These are phyloP conservation scores for Parietichytrium sp. DNA, from an alignment of 108 stramenopile species.

Conservation along the genomic window DNA sequence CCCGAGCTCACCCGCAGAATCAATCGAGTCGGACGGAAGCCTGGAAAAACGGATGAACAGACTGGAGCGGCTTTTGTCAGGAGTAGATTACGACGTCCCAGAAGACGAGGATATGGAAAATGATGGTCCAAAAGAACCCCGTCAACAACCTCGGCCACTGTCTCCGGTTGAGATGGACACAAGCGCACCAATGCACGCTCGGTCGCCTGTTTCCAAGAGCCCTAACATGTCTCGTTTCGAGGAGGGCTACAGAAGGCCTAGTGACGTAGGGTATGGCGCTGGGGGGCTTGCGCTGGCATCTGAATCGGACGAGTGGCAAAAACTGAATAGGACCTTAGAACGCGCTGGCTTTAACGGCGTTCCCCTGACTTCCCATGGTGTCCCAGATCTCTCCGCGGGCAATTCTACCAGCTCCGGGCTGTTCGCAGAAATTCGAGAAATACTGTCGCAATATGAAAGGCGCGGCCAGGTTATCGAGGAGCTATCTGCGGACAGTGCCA, in stretches of 20 bases:
- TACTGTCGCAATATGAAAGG: conserved; percentile 10
- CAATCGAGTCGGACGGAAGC: background rate
- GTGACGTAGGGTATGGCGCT: background rate
- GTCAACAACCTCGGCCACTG: too few species aligned
- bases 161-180: too few species aligned
- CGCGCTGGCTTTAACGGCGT: background rate
- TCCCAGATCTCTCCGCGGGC: background rate
- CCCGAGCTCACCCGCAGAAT: background rate
- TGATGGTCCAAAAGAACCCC: too few species aligned
- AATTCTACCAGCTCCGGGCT: too few species aligned
- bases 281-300: background rate
- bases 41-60: background rate
- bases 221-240: background rate
- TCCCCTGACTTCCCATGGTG: background rate
- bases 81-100: background rate
- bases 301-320: background rate
- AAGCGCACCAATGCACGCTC: too few species aligned
- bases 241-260: background rate
- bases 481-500: conserved; percentile 6
- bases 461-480: conserved; percentile 11
- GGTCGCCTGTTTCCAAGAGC: too few species aligned
- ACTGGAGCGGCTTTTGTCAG: background rate
- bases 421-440: background rate
- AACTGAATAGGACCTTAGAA: background rate
- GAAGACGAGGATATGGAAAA: background rate